Conservation (phyloP, 176 grass and related monocot species). For the Eragrostis nindensis region DNA sequence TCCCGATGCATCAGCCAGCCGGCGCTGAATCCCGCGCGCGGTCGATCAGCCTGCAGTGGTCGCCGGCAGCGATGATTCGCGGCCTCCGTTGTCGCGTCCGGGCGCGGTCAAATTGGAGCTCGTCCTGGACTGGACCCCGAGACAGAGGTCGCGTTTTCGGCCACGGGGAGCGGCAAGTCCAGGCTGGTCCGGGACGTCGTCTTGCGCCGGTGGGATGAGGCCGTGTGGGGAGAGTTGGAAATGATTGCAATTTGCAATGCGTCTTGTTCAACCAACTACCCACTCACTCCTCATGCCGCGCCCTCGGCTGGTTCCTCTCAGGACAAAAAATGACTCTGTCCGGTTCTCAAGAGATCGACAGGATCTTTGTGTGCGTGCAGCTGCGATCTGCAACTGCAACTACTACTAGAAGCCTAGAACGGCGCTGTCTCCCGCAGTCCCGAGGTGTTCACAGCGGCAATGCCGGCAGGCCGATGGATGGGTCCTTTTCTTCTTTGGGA, state of each 20-base stretch:
- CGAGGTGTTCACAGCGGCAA: neutral
- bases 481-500: neutral
- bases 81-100: neutral
- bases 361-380: neutral
- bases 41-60: neutral
- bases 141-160: neutral
- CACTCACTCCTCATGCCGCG: neutral
- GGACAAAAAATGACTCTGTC: neutral
- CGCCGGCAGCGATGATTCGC: neutral
- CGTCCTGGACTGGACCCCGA: neutral
- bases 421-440: neutral
- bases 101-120: neutral
- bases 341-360: neutral
- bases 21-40: slow-evolving; percentile 22
- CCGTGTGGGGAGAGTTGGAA: neutral
- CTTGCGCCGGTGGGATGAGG: neutral
- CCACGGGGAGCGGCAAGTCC: neutral
- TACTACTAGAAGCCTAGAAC: neutral
- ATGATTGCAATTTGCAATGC: slow-evolving; percentile 24
- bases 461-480: neutral
- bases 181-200: slow-evolving; percentile 19
- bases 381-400: neutral
- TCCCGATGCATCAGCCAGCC: neutral
- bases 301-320: neutral
- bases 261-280: neutral